Evolutionary conservation across 768 basidiomycete genomes (phyloP).

Genomic region (Trametes meyenii): DNA sequence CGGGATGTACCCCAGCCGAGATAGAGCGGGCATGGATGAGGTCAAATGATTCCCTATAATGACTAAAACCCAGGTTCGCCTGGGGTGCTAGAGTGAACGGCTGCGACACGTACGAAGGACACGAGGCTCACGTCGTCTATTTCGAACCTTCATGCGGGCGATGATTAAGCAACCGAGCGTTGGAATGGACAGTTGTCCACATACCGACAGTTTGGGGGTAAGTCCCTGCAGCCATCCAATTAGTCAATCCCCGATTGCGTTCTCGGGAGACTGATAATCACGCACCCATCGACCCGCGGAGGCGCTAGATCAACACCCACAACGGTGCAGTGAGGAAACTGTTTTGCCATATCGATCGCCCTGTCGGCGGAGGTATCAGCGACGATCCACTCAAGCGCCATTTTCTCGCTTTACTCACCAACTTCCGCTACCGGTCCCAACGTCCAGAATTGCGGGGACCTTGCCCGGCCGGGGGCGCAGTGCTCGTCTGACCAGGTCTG

Average conservation of each 20-base stretch:
- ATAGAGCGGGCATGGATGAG: slow-evolving; percentile 37
- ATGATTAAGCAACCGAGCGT: neutral
- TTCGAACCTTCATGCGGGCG: slow-evolving; percentile 32
- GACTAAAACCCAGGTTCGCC: slow-evolving; percentile 40
- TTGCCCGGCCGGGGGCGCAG: slow-evolving; percentile 32
- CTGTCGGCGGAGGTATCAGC: slow-evolving; percentile 21
- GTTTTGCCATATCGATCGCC: slow-evolving; percentile 38
- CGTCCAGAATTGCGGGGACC: slow-evolving; percentile 33
- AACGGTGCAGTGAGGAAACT: slow-evolving; percentile 38
- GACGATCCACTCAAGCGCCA: neutral
- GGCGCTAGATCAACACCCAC: slow-evolving; percentile 40
- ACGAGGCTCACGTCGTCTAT: slow-evolving; percentile 38
- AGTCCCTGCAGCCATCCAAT: slow-evolving; percentile 18
- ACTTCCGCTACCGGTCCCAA: slow-evolving; percentile 39
- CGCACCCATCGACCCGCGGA: slow-evolving; percentile 30
- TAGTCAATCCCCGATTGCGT: neutral
- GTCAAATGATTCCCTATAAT: slow-evolving; percentile 36
- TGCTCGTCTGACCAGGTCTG: slow-evolving; percentile 32
- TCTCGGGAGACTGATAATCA: slow-evolving; percentile 1
- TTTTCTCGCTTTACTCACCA: slow-evolving; percentile 28
- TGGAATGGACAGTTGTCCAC: slow-evolving; percentile 10
- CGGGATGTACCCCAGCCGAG: slow-evolving; percentile 32
- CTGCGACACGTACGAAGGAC: neutral
- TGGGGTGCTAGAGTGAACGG: slow-evolving; percentile 13
- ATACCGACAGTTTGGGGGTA: slow-evolving; percentile 37